Evolutionary conservation across 352 stramenopile genomes (phyloP), one percentile per base, ranked within the genome.

Genomic region (Pythium rishiriense): DNA sequence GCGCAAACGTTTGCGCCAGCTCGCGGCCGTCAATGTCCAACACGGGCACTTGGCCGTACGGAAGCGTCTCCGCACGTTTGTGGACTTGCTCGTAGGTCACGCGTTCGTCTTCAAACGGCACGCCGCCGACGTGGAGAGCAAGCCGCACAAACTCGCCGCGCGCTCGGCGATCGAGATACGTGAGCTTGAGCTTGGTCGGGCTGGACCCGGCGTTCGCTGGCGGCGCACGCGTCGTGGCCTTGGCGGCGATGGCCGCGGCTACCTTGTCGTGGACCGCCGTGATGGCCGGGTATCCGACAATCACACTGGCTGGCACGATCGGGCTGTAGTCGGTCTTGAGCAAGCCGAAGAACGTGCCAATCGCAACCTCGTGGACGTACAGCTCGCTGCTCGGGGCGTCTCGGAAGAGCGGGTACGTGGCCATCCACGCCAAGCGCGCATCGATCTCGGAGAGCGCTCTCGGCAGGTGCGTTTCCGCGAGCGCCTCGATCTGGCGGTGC

Each of bases 61-160:
- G 73, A 21, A 79, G 52, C 28, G 48, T 51, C 9, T 35, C 33
- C 46, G 80, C 78, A 43, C 62, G 19, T 9, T 24, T 41, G 14
- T 6, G 26, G 59, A 77, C 74, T 51, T 75, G 33, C 14, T 66
- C 57, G 24, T 45, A 46, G 5, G 39, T 64, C 19, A 80, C 10
- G n/a, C 74, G 69, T 19, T 78, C 58, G 54, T 82, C 74, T 19
- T 68, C 62, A 48, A 82, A 82, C 8, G 59, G 24, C 11, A 82
- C 39, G 22, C 52, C 66, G 15, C 60, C 74, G 22, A 71, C 41
- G 22, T 37, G 22, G 3, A 82, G 48, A 25, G 69, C 69, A 5
- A 77, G 31, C 2, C 74, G 59, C 10, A 69, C 41, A 8, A 58
- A 31, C 43, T 81, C 69, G 28, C 50, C 74, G 26, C 72, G 68